Evolutionary conservation across 2,329 filamentous ascomycete genomes (phyloP).

Genomic region (Emmonsiellopsis sp.): DNA sequence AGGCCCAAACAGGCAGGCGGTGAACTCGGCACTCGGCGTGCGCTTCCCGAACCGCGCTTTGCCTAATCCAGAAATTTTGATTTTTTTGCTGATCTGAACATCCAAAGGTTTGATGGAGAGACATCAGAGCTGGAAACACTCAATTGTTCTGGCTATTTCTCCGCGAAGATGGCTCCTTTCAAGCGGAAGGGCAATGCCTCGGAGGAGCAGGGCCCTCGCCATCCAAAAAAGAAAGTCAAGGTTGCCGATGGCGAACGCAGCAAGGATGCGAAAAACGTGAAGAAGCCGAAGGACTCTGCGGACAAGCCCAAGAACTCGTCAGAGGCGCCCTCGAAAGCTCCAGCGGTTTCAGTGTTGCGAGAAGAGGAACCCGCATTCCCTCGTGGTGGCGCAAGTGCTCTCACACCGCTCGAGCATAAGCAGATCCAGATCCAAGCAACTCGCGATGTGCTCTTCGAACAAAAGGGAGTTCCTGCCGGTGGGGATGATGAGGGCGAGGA

Average conservation of each 20-base stretch:
- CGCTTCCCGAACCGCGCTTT: constrained; percentile 3
- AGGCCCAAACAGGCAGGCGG: constrained; percentile 1
- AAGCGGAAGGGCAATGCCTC: constrained; percentile 37
- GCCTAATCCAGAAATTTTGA: constrained; percentile 9
- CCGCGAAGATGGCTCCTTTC: constrained; percentile 33
- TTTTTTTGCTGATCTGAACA: not conserved
- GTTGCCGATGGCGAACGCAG: constrained; percentile 27
- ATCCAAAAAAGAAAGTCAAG: constrained; percentile 33
- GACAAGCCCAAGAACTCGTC: constrained; percentile 12
- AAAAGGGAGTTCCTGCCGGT: constrained; percentile 50
- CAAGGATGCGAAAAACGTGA: constrained; percentile 25
- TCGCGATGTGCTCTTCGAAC: constrained; percentile 83
- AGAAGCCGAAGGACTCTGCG: constrained; percentile 16
- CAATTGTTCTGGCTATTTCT: constrained; percentile 1
- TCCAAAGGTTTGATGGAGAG: not conserved
- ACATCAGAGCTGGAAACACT: not conserved
- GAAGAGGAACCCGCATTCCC: constrained; percentile 89
- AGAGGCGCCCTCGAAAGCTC: constrained; percentile 4
- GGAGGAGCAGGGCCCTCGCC: constrained; percentile 26
- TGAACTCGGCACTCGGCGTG: constrained; percentile 4
- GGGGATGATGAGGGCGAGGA: constrained; percentile 20
- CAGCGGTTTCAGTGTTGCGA: constrained; percentile 39
- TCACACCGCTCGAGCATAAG: constrained; percentile 91
- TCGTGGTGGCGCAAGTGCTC: constrained; percentile 77
- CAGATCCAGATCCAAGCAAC: constrained; percentile 92